Conservation (phyloP, 495 filamentous ascomycete genomes). For the Penicillium manginii region DNA sequence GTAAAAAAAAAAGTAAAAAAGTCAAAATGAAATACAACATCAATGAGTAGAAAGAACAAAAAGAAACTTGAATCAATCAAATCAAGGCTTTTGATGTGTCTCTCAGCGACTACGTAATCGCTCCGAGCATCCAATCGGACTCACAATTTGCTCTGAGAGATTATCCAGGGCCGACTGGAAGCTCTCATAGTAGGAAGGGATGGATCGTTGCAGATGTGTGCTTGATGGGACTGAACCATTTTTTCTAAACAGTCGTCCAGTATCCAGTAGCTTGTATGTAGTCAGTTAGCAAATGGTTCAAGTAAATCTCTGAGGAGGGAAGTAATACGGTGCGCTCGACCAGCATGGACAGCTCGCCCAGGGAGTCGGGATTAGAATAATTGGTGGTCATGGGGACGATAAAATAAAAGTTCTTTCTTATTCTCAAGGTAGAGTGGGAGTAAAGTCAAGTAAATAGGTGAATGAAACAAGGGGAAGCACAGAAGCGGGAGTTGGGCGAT, state of each 20-base stretch:
- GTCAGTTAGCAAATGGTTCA: conserved; percentile 24
- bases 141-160: conserved; percentile 56
- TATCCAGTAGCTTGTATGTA: conserved; percentile 51
- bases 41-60: background rate
- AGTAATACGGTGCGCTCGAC: conserved; percentile 50
- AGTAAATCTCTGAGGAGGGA: conserved; percentile 4
- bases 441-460: background rate
- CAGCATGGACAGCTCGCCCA: conserved; percentile 45
- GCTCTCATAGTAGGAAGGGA: conserved; percentile 48
- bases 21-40: conserved; percentile 6
- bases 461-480: conserved; percentile 10
- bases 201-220: conserved; percentile 43
- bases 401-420: no score
- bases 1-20: conserved; percentile 7
- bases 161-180: conserved; percentile 55
- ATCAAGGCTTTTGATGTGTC: background rate
- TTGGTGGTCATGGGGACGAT: conserved; percentile 18
- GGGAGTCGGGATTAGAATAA: conserved; percentile 44
- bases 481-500: conserved; percentile 16
- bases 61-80: background rate
- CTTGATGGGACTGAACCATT: conserved; percentile 40
- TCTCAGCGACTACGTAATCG: background rate
- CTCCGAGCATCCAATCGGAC: conserved; percentile 23
- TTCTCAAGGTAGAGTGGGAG: background rate
- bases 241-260: conserved; percentile 50